Conservation (phyloP, 345 rosid genomes). For the Aegle marmelos region DNA sequence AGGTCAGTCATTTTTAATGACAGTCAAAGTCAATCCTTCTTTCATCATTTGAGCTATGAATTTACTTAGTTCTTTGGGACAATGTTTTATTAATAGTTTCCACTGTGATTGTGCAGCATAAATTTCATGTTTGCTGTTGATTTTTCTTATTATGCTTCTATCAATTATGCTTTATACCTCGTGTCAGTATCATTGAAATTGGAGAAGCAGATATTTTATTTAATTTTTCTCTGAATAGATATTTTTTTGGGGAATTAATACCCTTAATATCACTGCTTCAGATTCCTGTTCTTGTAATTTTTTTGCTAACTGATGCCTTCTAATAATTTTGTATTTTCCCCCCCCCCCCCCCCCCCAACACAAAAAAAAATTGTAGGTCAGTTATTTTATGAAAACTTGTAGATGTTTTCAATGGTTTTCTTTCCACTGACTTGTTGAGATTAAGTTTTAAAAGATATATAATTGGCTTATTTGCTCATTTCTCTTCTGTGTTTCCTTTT, state of each 20-base stretch:
- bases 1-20: slow-evolving; percentile 36
- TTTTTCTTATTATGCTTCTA: neutral
- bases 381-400: neutral
- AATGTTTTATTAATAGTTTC: neutral
- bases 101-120: neutral
- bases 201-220: neutral
- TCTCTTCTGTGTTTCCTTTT: neutral
- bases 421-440: neutral
- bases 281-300: neutral
- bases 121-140: neutral
- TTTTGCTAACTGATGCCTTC: neutral
- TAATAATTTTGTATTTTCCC: no score
- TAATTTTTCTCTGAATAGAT: no score
- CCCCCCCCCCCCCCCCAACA: no score
- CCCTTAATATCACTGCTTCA: neutral
- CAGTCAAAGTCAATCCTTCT: neutral
- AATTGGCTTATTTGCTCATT: neutral
- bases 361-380: no score
- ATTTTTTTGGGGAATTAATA: neutral
- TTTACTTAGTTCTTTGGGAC: neutral
- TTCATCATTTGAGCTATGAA: neutral
- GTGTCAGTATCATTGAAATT: neutral
- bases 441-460: neutral
- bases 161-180: neutral
- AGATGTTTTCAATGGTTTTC: neutral